Evolutionary conservation across 768 basidiomycete species (phyloP).

Genomic region (Lactarius hatsudake): DNA sequence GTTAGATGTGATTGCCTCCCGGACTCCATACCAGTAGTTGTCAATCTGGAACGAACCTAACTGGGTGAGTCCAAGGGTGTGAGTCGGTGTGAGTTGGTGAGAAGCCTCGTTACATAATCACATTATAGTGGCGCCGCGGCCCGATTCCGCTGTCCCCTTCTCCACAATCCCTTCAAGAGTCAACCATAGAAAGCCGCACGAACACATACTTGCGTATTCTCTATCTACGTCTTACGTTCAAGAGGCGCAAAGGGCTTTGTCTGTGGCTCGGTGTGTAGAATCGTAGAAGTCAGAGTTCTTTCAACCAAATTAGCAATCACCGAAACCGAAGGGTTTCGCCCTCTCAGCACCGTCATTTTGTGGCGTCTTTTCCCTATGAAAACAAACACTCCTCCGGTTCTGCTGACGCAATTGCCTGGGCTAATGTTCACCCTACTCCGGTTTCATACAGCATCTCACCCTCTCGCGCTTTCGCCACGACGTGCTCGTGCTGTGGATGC

Average conservation of each 20-base stretch:
- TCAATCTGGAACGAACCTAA: too few relatives aligned
- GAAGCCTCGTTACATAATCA: too few relatives aligned
- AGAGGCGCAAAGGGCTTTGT: not conserved
- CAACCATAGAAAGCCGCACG: too few relatives aligned
- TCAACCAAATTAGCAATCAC: not conserved
- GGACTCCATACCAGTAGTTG: not conserved
- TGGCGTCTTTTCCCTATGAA: not conserved
- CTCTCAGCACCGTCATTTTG: not conserved
- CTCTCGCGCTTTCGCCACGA: not conserved
- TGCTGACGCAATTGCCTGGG: not conserved
- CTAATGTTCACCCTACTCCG: not conserved
- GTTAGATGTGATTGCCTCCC: not conserved
- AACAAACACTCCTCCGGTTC: not conserved
- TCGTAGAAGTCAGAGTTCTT: too few relatives aligned
- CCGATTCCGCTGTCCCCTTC: too few relatives aligned
- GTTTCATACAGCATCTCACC: not conserved
- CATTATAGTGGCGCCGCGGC: too few relatives aligned
- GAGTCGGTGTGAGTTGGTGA: too few relatives aligned
- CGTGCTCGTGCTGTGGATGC: not conserved
- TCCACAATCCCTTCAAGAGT: too few relatives aligned
- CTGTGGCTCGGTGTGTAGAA: too few relatives aligned
- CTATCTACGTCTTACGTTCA: not conserved
- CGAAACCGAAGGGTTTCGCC: not conserved
- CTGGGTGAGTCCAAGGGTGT: too few relatives aligned
- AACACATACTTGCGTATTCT: too few relatives aligned